Base-by-base conservation (phyloP, 2,329 filamentous ascomycete species). In the Venturia aucupariae region DNA sequence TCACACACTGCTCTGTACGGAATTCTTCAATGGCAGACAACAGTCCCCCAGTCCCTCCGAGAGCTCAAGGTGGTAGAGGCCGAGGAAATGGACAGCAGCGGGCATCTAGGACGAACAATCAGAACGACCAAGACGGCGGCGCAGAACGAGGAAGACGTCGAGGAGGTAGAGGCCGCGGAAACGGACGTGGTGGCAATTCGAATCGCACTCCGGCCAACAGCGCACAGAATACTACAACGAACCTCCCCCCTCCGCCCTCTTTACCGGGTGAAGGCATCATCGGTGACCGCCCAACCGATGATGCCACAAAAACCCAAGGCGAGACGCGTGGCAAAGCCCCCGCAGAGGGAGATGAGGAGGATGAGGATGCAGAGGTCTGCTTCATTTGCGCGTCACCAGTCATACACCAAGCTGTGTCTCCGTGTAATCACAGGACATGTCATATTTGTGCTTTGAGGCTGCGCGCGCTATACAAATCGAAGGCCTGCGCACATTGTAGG, bases 361-460 rank as follows among this genome's bases (percentile, higher is more conserved):
- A 82, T 30, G 79, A 80, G 38, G 89, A 92, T 64, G 87, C 82
- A 32, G 92, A 97, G 67, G 84, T 97, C 67, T 99, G 94, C 84
- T 97, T 97, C 77, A 99, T 99, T 72, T 99, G 94, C 77, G 93
- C 94, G 65, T 96, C 92, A 68, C 85, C 88, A 2, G 88, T 99
- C 60, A 86, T 89, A 60, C 92, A 97, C 78, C 87, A 90, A 70
- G 89, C 92, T 11, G 86, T 99, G 68, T 87, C 92, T 39, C 93
- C 94, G 24, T 99, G 94, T 78, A 97, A 97, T 75, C 94, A 99
- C 77, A 85, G 90, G 65, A 97, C 93, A 60, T 99, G 94, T 74
- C 94, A 99, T 77, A 96, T 97, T 68, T 99, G 94, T 75, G 88
- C 92, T 11, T 79, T 99, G 69, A 85, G 94, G 66, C 85, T 97